A percentile compares a stretch with the other conserved stretches of the same genome.
phyloP scores from a whole-genome alignment of 257 asterid genomes.

The Thymus mandschuricus region DNA sequence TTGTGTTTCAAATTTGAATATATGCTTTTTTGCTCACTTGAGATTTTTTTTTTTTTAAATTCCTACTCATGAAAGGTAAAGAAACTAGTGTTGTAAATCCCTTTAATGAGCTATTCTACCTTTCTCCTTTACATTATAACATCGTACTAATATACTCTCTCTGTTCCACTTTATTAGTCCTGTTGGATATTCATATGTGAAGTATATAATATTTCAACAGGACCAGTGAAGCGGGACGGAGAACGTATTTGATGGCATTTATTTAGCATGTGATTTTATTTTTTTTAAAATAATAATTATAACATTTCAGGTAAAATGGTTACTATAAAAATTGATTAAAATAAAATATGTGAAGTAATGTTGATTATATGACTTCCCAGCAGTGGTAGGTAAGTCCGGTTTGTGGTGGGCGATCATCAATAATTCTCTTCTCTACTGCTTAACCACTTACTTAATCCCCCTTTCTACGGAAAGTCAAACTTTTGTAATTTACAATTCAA shows the following conservation, averaged over 20 bases:
- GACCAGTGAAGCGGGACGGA: too few species aligned
- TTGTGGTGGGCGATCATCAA: constrained; percentile 38
- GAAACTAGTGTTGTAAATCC: background rate
- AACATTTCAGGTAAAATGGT: background rate
- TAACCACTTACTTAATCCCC: constrained; percentile 27
- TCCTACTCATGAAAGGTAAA: background rate
- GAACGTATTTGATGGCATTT: background rate
- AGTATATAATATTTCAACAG: too few species aligned
- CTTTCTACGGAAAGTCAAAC: constrained; percentile 24
- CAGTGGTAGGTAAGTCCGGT: constrained; percentile 34
- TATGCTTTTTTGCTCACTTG: background rate
- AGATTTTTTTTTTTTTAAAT: too few species aligned
- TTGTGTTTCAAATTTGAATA: constrained; percentile 12
- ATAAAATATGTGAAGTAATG: background rate
- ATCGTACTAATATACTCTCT: background rate
- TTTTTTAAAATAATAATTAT: background rate
- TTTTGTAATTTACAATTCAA: too few species aligned
- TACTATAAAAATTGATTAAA: background rate
- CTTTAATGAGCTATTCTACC: background rate
- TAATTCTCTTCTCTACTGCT: constrained; percentile 24
- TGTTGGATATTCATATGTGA: too few species aligned
- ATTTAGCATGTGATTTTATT: background rate
- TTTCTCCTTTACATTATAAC: background rate
- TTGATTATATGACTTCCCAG: constrained; percentile 28
- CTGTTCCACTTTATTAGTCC: too few species aligned